Evolutionary conservation across 441 rosid genomes (phyloP), one percentile per base, ranked within the genome.

Genomic region (Adansonia gregorii): DNA sequence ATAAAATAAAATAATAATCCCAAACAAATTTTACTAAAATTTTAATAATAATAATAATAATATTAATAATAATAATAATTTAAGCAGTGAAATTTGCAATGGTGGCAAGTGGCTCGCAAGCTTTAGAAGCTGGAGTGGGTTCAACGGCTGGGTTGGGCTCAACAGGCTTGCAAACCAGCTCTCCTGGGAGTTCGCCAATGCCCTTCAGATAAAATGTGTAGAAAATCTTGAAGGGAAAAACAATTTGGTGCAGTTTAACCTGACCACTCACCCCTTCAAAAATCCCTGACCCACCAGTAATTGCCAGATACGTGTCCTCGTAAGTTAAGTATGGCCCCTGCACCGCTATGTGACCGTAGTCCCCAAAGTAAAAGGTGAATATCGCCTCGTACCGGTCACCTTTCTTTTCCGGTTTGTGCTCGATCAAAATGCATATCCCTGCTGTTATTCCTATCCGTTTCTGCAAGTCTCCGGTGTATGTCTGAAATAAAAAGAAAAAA

Each of bases 181-280:
- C 97, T 24, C n/a, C 20, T 0, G 98, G 96, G 78, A 94, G 75
- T 24, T 88, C 90, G 73, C 84, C 78, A 24, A 94, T 54, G 0
- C 94, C 94, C 83, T 86, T 91, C 67, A 94, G 80, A 67, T 90
- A 91, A 69, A 94, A 94, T 0, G 97, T 91, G 81, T 91, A 90
- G 79, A 94, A 94, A 9, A 94, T 82, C 88, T 94, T 94, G 80
- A 89, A 87, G 2, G 97, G 98, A 67, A 88, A 94, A 52, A 94
- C 76, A n/a, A 92, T 59, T 68, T 92, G 96, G 41, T 83, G 89
- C 66, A 94, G 88, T 87, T 90, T 91, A 46, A 91, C 97, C 63
- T 93, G 88, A 20, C 97, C 95, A 41, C 76, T 86, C 4, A 78
- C 94, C 0, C 94, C 95, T 72, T 91, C 88, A 1, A 91, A 89